phyloP scores from a whole-genome alignment of 768 basidiomycete species.

The Chiua virens region DNA sequence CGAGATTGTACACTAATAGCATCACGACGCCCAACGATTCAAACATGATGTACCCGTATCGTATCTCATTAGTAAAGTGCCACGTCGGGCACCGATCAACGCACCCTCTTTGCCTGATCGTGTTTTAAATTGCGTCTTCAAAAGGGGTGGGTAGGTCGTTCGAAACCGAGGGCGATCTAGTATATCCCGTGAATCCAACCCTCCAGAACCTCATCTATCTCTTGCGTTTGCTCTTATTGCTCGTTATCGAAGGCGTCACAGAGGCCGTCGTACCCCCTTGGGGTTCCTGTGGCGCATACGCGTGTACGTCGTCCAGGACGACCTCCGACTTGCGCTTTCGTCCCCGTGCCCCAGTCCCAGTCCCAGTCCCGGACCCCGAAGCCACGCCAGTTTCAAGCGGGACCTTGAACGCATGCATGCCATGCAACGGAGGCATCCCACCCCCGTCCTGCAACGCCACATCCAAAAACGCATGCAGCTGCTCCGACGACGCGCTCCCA shows the following conservation, averaged over 20 bases:
- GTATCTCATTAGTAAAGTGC: too few species aligned
- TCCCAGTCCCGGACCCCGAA: neutral
- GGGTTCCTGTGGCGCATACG: neutral
- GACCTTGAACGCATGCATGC: constrained; percentile 6
- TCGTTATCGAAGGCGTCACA: constrained; percentile 4
- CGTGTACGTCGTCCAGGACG: constrained; percentile 14
- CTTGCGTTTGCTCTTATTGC: constrained; percentile 30
- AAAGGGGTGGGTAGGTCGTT: neutral
- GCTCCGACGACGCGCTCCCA: constrained; percentile 34
- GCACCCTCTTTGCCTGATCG: too few species aligned
- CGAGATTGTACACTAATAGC: neutral
- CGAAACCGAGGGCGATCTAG: too few species aligned
- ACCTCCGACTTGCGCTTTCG: constrained; percentile 44
- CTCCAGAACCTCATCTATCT: constrained; percentile 19
- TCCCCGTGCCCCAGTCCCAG: constrained; percentile 12
- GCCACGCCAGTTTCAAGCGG: neutral
- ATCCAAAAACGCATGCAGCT: constrained; percentile 43
- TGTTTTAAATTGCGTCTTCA: too few species aligned
- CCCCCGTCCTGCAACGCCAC: constrained; percentile 37
- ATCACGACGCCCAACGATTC: too few species aligned
- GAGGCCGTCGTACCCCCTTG: neutral
- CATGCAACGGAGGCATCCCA: neutral
- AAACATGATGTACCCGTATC: too few species aligned
- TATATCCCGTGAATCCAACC: too few species aligned
- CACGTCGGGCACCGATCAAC: too few species aligned